Percentiles rank a stretch among this genome's conserved stretches.
Evolutionary conservation across 75 land plant genomes (phyloP).

Genomic region (Pinus albicaulis): DNA sequence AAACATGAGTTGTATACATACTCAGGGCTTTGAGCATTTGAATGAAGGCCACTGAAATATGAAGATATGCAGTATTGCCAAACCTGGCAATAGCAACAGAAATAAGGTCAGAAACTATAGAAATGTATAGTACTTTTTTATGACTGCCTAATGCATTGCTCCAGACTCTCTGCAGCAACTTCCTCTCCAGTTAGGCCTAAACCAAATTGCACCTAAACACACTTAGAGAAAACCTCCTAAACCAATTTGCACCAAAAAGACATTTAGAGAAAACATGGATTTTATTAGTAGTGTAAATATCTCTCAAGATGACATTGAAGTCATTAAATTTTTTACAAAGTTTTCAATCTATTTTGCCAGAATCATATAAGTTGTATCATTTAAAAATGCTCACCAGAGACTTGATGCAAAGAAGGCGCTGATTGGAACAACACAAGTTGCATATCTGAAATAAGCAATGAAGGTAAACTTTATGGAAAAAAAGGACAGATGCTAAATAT

Average conservation of each 20-base stretch:
- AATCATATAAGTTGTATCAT: neutral
- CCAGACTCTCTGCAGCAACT: neutral
- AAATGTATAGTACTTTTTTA: neutral
- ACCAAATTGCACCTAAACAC: neutral
- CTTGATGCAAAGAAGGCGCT: conserved; percentile 96
- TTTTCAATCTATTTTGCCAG: neutral
- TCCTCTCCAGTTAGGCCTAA: neutral
- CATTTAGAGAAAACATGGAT: neutral
- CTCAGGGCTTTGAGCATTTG: conserved; percentile 98
- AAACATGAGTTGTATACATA: conserved; percentile 28
- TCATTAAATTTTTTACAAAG: neutral
- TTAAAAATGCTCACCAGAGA: conserved; percentile 63
- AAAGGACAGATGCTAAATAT: neutral
- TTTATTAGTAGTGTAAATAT: neutral
- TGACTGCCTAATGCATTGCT: neutral
- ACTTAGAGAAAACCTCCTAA: neutral
- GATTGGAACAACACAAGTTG: conserved; percentile 89
- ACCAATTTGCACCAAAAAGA: neutral
- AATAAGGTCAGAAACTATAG: conserved; percentile 1
- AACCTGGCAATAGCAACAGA: conserved; percentile 54
- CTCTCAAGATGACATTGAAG: neutral
- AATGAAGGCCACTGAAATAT: conserved; percentile 93
- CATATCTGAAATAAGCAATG: conserved; percentile 61
- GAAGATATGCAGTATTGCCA: conserved; percentile 94
- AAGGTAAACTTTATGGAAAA: neutral